These are phyloP conservation scores for Ambrosia trifida DNA, from an alignment of 129 eudicot genomes.

Conservation along the genomic window DNA sequence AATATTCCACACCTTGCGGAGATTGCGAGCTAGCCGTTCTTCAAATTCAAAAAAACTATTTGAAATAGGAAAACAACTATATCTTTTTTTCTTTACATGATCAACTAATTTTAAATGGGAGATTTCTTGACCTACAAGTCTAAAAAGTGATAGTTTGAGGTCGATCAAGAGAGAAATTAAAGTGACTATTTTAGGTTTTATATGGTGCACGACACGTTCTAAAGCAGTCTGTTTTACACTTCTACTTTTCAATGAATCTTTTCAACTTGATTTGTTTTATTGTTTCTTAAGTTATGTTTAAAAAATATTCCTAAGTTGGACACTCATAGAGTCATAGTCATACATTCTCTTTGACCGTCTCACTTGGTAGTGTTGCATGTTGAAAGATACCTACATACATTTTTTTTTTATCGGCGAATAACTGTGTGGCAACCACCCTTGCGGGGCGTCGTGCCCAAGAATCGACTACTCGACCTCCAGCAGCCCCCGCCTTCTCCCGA, in stretches of 20 bases:
- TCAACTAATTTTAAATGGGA: conserved; percentile 9
- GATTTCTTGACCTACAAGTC: conserved; percentile 20
- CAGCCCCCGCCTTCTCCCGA: too few relatives aligned
- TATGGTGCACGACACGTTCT: conserved; percentile 17
- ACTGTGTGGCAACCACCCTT: too few relatives aligned
- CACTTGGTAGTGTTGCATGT: conserved; percentile 25
- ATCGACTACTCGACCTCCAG: too few relatives aligned
- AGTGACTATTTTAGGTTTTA: conserved; percentile 4
- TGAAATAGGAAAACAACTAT: neutral
- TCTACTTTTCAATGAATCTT: conserved; percentile 23
- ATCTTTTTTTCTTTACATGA: neutral
- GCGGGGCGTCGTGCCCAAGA: too few relatives aligned
- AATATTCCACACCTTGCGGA: neutral
- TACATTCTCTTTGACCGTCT: conserved; percentile 28
- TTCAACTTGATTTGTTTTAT: conserved; percentile 18
- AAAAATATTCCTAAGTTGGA: conserved; percentile 1
- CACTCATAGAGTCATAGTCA: too few relatives aligned
- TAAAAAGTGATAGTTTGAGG: conserved; percentile 25
- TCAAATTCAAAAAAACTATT: neutral
- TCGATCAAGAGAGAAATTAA: neutral
- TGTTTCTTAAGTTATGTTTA: neutral
- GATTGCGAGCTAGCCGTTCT: neutral
- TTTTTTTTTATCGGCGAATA: too few relatives aligned
- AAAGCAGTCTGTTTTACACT: conserved; percentile 16
- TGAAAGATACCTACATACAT: conserved; percentile 4